A percentile compares a stretch with the other conserved stretches of the same genome.
phyloP scores from a whole-genome alignment of 495 filamentous ascomycete genomes.

The Penicillium tannophilum region DNA sequence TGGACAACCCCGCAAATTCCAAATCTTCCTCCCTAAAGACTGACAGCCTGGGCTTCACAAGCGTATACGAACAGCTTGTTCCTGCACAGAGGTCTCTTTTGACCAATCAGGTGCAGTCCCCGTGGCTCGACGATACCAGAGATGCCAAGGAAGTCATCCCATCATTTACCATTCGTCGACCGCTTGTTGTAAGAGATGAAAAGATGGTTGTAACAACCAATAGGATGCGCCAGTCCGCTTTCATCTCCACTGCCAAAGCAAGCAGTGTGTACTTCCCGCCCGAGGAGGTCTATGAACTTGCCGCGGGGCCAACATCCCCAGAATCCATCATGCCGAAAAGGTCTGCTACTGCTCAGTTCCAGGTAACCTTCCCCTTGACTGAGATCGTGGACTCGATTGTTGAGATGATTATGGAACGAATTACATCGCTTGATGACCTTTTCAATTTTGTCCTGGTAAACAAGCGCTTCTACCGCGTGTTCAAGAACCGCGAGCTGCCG shows the following conservation, averaged over 20 bases:
- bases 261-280: conserved; percentile 23
- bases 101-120: background rate
- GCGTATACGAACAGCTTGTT: background rate
- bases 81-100: background rate
- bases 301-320: conserved; percentile 34
- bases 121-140: background rate
- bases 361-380: conserved; percentile 34
- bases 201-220: conserved; percentile 29
- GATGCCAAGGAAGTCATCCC: conserved; percentile 5
- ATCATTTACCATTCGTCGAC: background rate
- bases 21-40: background rate
- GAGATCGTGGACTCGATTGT: conserved; percentile 54
- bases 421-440: conserved; percentile 58
- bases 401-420: conserved; percentile 46
- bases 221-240: conserved; percentile 19
- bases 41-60: conserved; percentile 1
- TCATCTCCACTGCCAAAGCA: conserved; percentile 24
- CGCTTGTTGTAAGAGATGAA: conserved; percentile 13
- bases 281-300: conserved; percentile 42
- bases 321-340: conserved; percentile 14
- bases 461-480: conserved; percentile 60
- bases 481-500: conserved; percentile 59
- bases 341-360: background rate
- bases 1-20: background rate
- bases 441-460: conserved; percentile 59